These are phyloP conservation scores for Pleurotus salmoneostramineus DNA, from an alignment of 768 basidiomycete species.

Conservation along the genomic window DNA sequence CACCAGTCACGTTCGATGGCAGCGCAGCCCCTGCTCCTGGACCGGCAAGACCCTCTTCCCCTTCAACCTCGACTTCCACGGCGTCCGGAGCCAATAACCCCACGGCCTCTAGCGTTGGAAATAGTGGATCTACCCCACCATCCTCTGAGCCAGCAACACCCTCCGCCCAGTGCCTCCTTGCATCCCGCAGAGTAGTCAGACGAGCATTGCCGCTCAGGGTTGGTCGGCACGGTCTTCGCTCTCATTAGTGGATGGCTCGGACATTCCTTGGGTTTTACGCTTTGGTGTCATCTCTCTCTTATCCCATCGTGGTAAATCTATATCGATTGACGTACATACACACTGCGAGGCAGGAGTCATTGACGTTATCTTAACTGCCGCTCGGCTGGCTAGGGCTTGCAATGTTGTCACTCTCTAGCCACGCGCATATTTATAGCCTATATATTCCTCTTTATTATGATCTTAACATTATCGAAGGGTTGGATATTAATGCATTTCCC, in stretches of 20 bases:
- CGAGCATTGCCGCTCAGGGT: conserved; percentile 10
- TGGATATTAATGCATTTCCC: background rate
- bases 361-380: conserved; percentile 1
- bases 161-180: conserved; percentile 20
- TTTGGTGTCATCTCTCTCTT: conserved; percentile 2
- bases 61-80: conserved; percentile 9
- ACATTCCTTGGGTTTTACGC: conserved; percentile 1
- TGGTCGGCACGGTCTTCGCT: conserved; percentile 5
- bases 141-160: conserved; percentile 11
- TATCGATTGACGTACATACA: conserved; percentile 6
- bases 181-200: conserved; percentile 19
- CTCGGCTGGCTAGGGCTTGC: background rate
- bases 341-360: background rate
- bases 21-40: conserved; percentile 15
- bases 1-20: conserved; percentile 24
- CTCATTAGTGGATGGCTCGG: background rate
- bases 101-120: background rate
- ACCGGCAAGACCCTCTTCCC: background rate
- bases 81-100: conserved; percentile 5
- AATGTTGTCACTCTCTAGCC: background rate
- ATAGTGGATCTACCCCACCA: conserved; percentile 4
- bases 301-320: conserved; percentile 4
- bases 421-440: background rate
- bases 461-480: background rate
- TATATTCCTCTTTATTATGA: background rate